These are phyloP conservation scores for Musa itinerans DNA, from an alignment of 176 grass and related monocot species.

Conservation along the genomic window DNA sequence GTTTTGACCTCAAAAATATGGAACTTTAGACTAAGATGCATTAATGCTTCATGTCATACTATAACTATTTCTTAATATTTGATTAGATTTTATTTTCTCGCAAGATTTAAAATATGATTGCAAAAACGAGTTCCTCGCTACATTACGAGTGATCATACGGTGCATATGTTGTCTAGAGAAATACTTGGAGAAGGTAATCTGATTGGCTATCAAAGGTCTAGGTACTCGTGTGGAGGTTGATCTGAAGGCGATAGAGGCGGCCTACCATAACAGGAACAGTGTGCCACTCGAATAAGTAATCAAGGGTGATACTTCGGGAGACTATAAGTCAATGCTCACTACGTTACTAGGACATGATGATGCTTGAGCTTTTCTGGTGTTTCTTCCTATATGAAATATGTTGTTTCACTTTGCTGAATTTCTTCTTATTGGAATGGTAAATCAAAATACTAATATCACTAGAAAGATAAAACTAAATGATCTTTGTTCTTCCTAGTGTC, in stretches of 20 bases:
- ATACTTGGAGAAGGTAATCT: slow-evolving; percentile 72
- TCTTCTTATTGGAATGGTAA: too few species aligned
- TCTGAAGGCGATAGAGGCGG: slow-evolving; percentile 60
- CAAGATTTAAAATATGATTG: slow-evolving; percentile 73
- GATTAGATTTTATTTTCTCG: neutral
- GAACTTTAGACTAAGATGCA: too few species aligned
- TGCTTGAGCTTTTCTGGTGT: neutral
- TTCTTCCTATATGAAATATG: neutral
- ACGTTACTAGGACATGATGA: slow-evolving; percentile 55
- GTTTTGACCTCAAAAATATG: too few species aligned
- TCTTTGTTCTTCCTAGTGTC: too few species aligned
- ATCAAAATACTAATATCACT: too few species aligned
- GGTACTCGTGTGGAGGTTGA: slow-evolving; percentile 73
- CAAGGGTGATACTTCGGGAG: slow-evolving; percentile 62
- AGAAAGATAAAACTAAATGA: too few species aligned
- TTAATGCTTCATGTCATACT: too few species aligned
- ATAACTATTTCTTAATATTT: neutral
- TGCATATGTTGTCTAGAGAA: slow-evolving; percentile 65
- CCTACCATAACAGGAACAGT: slow-evolving; percentile 82
- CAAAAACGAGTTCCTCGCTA: slow-evolving; percentile 67
- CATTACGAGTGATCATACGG: slow-evolving; percentile 49
- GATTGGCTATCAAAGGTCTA: slow-evolving; percentile 45
- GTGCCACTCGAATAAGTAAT: slow-evolving; percentile 48
- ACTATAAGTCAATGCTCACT: slow-evolving; percentile 63
- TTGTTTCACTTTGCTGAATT: too few species aligned